Percentiles rank a stretch among this genome's conserved stretches.
These are phyloP conservation scores for Trametes sp. DNA, from an alignment of 1,284 basidiomycete genomes.

Conservation along the genomic window DNA sequence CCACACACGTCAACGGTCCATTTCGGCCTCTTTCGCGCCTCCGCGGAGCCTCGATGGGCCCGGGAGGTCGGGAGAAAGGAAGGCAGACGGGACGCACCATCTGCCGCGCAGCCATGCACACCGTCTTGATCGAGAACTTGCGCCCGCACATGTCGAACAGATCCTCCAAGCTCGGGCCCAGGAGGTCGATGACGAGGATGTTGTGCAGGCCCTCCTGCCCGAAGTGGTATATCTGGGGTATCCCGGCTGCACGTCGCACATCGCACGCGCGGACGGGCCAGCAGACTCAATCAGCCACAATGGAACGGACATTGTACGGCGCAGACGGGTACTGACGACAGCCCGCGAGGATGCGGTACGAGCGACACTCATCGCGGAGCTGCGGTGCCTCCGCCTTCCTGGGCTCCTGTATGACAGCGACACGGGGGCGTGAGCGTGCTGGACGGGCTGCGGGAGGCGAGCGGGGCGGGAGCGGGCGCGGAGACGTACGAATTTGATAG, in stretches of 20 bases:
- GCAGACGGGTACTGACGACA: slow-evolving; percentile 71
- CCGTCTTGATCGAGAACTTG: slow-evolving; percentile 95
- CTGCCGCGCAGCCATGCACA: slow-evolving; percentile 96
- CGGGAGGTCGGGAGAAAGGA: background rate
- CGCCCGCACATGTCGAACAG: slow-evolving; percentile 96
- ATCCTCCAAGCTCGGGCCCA: slow-evolving; percentile 93
- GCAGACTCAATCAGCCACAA: slow-evolving; percentile 13
- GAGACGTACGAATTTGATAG: slow-evolving; percentile 92
- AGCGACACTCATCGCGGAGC: slow-evolving; percentile 95
- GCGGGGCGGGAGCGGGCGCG: slow-evolving; percentile 9
- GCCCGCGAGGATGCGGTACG: slow-evolving; percentile 94
- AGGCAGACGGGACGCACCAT: slow-evolving; percentile 74
- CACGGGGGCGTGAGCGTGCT: slow-evolving; percentile 6
- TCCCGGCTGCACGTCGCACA: slow-evolving; percentile 66
- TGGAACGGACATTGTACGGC: slow-evolving; percentile 1
- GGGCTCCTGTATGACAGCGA: slow-evolving; percentile 73
- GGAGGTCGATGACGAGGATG: slow-evolving; percentile 94
- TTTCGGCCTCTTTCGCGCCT: background rate
- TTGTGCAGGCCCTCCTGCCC: slow-evolving; percentile 98
- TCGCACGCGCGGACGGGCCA: background rate
- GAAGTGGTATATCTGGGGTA: slow-evolving; percentile 97
- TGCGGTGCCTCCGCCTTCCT: slow-evolving; percentile 97
- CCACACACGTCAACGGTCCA: background rate
- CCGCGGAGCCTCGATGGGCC: background rate
- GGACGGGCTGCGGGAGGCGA: slow-evolving; percentile 14